Evolutionary conservation across 208 protist genomes (phyloP), one percentile per base, ranked within the genome.

Genomic region (Trypanosoma caninum): DNA sequence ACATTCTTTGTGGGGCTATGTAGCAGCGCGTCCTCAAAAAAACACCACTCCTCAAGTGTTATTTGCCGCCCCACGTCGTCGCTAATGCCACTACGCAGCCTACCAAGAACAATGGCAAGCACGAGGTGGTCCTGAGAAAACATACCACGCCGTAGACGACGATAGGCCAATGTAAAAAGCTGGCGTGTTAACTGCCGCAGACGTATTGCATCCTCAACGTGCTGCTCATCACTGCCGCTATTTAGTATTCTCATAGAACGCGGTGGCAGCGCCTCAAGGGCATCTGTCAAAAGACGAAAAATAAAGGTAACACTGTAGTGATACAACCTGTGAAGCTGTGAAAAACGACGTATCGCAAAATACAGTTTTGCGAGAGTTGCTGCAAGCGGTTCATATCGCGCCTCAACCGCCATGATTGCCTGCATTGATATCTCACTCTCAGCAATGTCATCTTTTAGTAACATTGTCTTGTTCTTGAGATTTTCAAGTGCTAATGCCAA

Each of bases 261-360:
- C 40, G 72, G 44, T 0, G 85, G 79, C n/a, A 91, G 63, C 22
- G 78, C 55, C 20, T 55, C 58, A 8, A 98, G 80, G 6, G 97
- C 81, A 50, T 84, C 78, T 34, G 91, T 54, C 52, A 99, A 79
- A 38, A 99, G 78, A 11, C 86, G 72, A 44, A 99, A 87, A 59
- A 99, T 97, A 74, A 98, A 97, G 38, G 87, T 51, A 7, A 99
- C 78, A 46, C 96, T 97, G 79, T 97, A 99, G 42, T 97, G 97
- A 76, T 99, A 99, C 33, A 99, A 84, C 37, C 79, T 81, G 76
- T 97, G 96, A 7, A 99, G 59, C 64, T 96, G 89, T 44, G 74
- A 74, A 44, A 99, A 78, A 60, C 93, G 80, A 59, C 96, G 82
- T 30, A 99, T 67, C 0, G 95, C 79, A 78, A 99, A 99, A 85